Conservation (phyloP, 2,329 filamentous ascomycete species). For the Trichoderma atroviride region DNA sequence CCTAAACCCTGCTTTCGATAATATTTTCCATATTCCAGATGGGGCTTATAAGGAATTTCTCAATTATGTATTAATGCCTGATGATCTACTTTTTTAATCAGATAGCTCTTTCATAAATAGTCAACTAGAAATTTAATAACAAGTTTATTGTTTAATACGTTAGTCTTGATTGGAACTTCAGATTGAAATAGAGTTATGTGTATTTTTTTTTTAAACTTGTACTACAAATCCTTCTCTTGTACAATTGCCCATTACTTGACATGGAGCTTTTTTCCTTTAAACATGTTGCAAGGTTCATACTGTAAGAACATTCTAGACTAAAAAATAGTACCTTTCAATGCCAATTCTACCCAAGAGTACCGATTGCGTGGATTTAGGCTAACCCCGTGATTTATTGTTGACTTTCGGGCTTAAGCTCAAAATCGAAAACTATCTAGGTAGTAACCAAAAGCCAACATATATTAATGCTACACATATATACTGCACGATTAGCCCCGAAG, state of each 20-base stretch:
- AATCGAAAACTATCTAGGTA: neutral
- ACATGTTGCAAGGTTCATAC: no score
- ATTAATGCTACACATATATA: neutral
- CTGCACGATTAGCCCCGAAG: neutral
- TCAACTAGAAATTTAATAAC: no score
- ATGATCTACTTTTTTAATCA: neutral
- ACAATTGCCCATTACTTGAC: no score
- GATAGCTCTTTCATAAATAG: neutral
- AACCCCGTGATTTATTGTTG: neutral
- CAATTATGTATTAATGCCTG: neutral
- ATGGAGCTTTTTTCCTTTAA: no score
- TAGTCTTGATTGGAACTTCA: no score
- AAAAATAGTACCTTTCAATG: no score
- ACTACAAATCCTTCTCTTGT: no score
- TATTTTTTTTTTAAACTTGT: no score
- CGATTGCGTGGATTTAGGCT: neutral
- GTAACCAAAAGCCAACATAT: neutral
- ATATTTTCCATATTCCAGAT: slow-evolving; percentile 2
- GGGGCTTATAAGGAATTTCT: neutral
- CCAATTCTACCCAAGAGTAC: no score
- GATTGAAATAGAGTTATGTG: no score
- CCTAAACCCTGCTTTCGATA: neutral
- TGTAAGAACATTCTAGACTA: no score
- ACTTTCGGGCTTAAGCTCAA: neutral
- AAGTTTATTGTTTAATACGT: no score